A percentile compares a stretch with the other conserved stretches of the same genome.
phyloP scores from a whole-genome alignment of 2,329 filamentous ascomycete species.

The Onygenales sp. region DNA sequence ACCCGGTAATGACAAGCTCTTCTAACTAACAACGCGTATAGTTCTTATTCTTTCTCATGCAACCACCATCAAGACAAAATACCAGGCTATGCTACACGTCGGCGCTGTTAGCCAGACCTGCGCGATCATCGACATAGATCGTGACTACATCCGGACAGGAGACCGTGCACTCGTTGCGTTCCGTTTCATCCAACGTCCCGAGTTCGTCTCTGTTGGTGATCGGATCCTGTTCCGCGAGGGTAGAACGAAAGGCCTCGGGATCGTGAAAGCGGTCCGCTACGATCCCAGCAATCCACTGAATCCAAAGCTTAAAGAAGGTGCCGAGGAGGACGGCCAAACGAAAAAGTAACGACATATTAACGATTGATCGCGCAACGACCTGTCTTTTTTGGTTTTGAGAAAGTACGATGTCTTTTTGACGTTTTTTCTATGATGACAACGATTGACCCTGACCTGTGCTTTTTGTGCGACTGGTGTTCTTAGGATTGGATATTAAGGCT shows the following conservation, averaged over 20 bases:
- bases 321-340: constrained; percentile 6
- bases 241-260: constrained; percentile 86
- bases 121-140: constrained; percentile 92
- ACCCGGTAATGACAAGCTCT: neutral
- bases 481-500: too few species aligned
- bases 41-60: constrained; percentile 92
- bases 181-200: constrained; percentile 84
- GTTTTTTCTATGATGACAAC: too few species aligned
- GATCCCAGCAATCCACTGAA: constrained; percentile 52
- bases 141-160: constrained; percentile 88
- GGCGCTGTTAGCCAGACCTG: constrained; percentile 93
- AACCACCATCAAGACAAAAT: constrained; percentile 92
- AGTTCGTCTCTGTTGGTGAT: constrained; percentile 84
- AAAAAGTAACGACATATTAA: constrained; percentile 1
- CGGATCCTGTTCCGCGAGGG: constrained; percentile 89
- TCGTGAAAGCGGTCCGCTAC: constrained; percentile 86
- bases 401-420: too few species aligned
- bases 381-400: too few species aligned
- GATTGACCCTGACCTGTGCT: too few species aligned
- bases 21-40: constrained; percentile 18
- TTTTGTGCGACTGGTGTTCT: too few species aligned
- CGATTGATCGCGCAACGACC: constrained; percentile 1
- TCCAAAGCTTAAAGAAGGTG: constrained; percentile 21
- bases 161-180: constrained; percentile 93
- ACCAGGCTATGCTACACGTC: constrained; percentile 97